Evolutionary conservation across 768 basidiomycete genomes (phyloP), one percentile per base, ranked within the genome.

Genomic region (Boletales sp.): DNA sequence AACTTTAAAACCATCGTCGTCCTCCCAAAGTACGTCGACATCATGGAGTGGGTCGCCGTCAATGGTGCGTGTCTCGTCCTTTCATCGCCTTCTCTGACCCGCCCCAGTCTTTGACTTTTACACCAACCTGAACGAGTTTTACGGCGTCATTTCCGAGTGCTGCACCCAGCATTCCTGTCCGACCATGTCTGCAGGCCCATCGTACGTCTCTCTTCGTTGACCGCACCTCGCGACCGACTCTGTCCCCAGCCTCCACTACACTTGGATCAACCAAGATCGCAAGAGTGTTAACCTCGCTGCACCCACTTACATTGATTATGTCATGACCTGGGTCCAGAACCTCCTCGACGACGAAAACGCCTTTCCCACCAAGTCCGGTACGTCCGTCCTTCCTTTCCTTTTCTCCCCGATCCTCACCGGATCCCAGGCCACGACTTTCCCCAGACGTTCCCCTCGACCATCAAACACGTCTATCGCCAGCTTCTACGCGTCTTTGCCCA

Each of bases 1-100:
- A 97, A 94, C 70, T 97, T 97, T 76, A 97, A 95, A 74, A 97
- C 94, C 4, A 97, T 98, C 61, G 94, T 97, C 50, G 88, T 93
- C 71, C 78, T 93, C 47, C 95, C 95, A 8, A 97, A 95, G 68
- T 97, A 94, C 59, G 87, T 91, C 27, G 93, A 95, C 64, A 85
- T 91, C 50, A 94, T 92, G 79, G 94, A 97, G 65, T 97, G 94
- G 94, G 94, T 95, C 27, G 94, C 93, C 11, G 87, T 93, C 38
- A 95, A 95, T 62, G 82, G 94, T 95, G 60, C 64, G 86, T 15
- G 17, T 15, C 27, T 13, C 15, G 6, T 3, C 24, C 24, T 5
- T 5, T 5, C 24, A 27, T 27, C 24, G 24, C 24, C 24, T 27
- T 27, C 24, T 27, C 24, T 27, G 5, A 27, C 24, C 7, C 24